These are phyloP conservation scores for Amniculicola lignicola DNA, from an alignment of 495 filamentous ascomycete genomes.

Conservation along the genomic window DNA sequence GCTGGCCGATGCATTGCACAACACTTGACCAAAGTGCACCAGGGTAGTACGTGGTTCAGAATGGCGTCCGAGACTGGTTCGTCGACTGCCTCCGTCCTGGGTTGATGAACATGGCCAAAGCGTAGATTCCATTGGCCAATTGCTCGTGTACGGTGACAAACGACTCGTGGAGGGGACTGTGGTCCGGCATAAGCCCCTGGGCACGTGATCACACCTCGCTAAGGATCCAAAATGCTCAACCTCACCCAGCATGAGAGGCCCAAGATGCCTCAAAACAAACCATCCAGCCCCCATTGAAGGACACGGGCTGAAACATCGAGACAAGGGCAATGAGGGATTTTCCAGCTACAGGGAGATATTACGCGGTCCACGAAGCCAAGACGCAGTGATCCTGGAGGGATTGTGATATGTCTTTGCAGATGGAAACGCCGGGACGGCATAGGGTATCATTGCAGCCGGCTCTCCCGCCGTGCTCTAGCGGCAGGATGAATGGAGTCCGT, in stretches of 20 bases:
- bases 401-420: constrained; percentile 36
- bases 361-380: constrained; percentile 36
- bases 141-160: constrained; percentile 23
- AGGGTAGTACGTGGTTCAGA: constrained; percentile 20
- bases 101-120: constrained; percentile 21
- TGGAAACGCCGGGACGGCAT: constrained; percentile 32
- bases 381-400: constrained; percentile 33
- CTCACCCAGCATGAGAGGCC: constrained; percentile 19
- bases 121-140: constrained; percentile 31
- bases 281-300: constrained; percentile 16
- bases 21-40: constrained; percentile 15
- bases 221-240: constrained; percentile 33
- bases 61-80: constrained; percentile 13
- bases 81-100: constrained; percentile 24
- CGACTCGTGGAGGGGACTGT: constrained; percentile 22
- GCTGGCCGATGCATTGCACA: constrained; percentile 24
- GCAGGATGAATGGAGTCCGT: constrained; percentile 32
- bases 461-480: constrained; percentile 31
- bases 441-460: constrained; percentile 38
- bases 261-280: constrained; percentile 27
- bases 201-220: constrained; percentile 33
- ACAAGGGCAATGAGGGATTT: constrained; percentile 36
- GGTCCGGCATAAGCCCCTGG: constrained; percentile 21
- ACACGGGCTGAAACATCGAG: constrained; percentile 29
- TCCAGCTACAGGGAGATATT: constrained; percentile 26